Base-by-base conservation (phyloP, 2,329 filamentous ascomycete species). In the Fulvia fulva region DNA sequence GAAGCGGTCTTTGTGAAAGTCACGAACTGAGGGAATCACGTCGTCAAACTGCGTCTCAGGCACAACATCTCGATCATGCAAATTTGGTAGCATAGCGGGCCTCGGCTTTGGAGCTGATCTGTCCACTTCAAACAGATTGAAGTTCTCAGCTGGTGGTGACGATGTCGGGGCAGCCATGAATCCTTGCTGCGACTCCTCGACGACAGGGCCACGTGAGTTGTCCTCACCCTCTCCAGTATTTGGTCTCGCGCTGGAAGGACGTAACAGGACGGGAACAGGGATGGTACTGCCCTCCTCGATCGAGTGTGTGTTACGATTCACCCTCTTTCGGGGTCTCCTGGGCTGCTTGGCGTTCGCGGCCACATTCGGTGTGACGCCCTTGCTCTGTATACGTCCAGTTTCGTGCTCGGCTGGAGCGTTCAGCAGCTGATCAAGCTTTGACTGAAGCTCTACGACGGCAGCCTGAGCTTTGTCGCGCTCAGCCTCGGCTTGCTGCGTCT, bases 141-240 rank as follows among this genome's bases (percentile, higher is more conserved):
- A 32, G n/a, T 2, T 9, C 8, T 5, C n/a, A 14, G 23, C 11
- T 6, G 25, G n/a, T 14, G 47, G 22, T 28, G 8, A 14, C 9
- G 12, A 32, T 26, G 22, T 22, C 51, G 28, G 51, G 12, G 21
- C 19, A 45, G 9, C 22, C 5, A 26, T 12, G 12, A 5, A 37
- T 19, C 28, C 16, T n/a, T 56, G 41, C 41, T 63, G 60, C 9
- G 63, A 59, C 19, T 63, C 60, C 28, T 67, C 60, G 2, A 60
- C 58, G 6, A 63, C 54, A 7, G 59, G 53, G 32, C 58, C 58
- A 12, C n/a, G 37, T 19, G 37, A n/a, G n/a, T 2, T 3, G 23
- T 23, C n/a, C 49, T 54, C 23, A 16, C 22, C 37, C 19, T 45
- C 41, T 30, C 25, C 23, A 19, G 16, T 28, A 11, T 12, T 26